phyloP scores from a whole-genome alignment of 1,284 basidiomycete genomes.

The Cutaneotrichosporon dermatis region DNA sequence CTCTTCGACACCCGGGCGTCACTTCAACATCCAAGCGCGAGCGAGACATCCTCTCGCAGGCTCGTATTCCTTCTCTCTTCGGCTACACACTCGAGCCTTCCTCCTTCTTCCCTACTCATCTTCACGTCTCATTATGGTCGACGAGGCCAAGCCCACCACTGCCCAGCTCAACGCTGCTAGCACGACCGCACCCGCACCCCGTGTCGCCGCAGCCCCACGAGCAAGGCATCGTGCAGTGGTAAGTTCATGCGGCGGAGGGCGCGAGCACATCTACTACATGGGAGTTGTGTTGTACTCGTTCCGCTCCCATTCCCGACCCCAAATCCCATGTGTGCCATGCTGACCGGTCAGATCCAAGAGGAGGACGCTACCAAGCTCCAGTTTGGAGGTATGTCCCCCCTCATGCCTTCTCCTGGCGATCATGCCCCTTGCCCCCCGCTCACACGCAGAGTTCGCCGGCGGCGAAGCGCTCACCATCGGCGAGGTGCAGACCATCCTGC shows the following conservation, averaged over 20 bases:
- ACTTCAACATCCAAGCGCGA: too few relatives aligned
- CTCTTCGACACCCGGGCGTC: too few relatives aligned
- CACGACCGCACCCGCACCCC: neutral
- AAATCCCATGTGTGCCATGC: too few relatives aligned
- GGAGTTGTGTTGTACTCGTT: too few relatives aligned
- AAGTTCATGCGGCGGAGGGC: neutral
- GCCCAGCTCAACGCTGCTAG: slow-evolving; percentile 11
- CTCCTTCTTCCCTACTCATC: too few relatives aligned
- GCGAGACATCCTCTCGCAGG: too few relatives aligned
- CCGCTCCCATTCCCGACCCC: too few relatives aligned
- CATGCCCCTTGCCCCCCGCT: too few relatives aligned
- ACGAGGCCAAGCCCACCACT: slow-evolving; percentile 22
- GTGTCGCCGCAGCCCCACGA: neutral
- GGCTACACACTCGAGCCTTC: too few relatives aligned
- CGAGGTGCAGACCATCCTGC: slow-evolving; percentile 36
- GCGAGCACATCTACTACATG: too few relatives aligned
- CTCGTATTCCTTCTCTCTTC: too few relatives aligned
- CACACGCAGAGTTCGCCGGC: slow-evolving; percentile 35
- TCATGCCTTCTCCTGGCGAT: too few relatives aligned
- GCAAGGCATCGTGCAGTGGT: slow-evolving; percentile 6
- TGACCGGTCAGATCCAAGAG: slow-evolving; percentile 27
- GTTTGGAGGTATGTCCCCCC: slow-evolving; percentile 34
- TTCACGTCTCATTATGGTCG: slow-evolving; percentile 19
- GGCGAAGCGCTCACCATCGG: slow-evolving; percentile 42
- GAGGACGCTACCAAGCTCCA: slow-evolving; percentile 47